Base-by-base conservation (phyloP, 108 stramenopile genomes). In the Pseudonitzschia pungens region DNA sequence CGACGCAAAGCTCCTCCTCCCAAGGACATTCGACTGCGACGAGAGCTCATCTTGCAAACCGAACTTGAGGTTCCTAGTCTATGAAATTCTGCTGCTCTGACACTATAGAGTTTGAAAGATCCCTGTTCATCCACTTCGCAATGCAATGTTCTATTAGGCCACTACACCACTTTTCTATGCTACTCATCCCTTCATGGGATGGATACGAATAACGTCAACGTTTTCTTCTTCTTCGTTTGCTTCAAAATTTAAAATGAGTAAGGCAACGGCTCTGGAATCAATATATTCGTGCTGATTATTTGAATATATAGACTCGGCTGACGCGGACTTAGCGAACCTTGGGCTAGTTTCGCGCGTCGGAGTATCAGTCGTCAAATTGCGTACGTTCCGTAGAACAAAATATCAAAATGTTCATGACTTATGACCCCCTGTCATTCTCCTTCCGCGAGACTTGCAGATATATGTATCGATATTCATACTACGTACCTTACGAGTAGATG, bases 11-110 rank as follows among this genome's bases (percentile, higher is more conserved):
- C 70, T 26, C 65, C 51, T 21, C 69, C 76, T 33, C 76, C 76
- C 2, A 77, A 51, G 50, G 76, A 77, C 76, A 77, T 56, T 21
- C 76, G 76, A 33, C 60, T 62, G 51, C 72, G 72, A 27, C 65
- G 65, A 67, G 65, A 67, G 22, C 44, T 48, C 65, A 67, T 67
- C 31, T 20, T 41, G 22, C 33, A 48, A 48, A 2, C 18, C 16
- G 2, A 18, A 48, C 1, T 48, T 48, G 9, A 2, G 45, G 14
- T 18, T 4, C 14, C 45, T 1, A 11, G 1, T 48, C 3, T 36
- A 6, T 36, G 6, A 36, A 36, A 36, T 2, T 36, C 6, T 36
- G 36, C 36, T 36, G 36, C n/a, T n/a, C n/a, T n/a, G n/a, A n/a
- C n/a, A n/a, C n/a, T n/a, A n/a, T n/a, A n/a, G n/a, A n/a, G 36